These are phyloP conservation scores for Pseudohalonectria lignicola DNA, from an alignment of 2,329 filamentous ascomycete species.

Conservation along the genomic window DNA sequence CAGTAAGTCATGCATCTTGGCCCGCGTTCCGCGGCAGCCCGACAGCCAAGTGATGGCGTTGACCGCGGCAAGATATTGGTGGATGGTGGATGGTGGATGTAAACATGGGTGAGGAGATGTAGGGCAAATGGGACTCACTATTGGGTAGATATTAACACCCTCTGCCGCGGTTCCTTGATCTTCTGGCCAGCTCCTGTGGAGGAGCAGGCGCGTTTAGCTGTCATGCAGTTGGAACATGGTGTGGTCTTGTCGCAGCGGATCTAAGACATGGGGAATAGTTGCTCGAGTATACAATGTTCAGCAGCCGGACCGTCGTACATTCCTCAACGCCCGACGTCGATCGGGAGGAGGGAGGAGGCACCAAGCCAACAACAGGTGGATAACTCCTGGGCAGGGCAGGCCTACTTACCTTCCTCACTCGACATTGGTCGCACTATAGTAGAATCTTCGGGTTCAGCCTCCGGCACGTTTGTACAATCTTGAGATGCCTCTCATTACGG, in stretches of 20 bases:
- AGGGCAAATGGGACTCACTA: too few species aligned
- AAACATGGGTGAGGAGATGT: background rate
- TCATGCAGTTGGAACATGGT: conserved; percentile 47
- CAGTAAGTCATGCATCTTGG: too few species aligned
- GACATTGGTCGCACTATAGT: conserved; percentile 27
- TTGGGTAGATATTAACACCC: conserved; percentile 49
- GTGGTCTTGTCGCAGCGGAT: conserved; percentile 48
- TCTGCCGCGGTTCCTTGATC: conserved; percentile 41
- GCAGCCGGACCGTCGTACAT: background rate
- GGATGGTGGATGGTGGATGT: background rate
- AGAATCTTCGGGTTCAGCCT: too few species aligned
- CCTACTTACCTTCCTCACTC: conserved; percentile 22
- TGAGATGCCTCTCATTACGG: too few species aligned
- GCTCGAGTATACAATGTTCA: too few species aligned
- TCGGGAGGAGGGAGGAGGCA: background rate
- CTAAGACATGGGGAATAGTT: too few species aligned
- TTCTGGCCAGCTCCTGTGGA: conserved; percentile 43
- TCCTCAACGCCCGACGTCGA: too few species aligned
- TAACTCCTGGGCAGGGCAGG: too few species aligned
- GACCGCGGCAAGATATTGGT: background rate
- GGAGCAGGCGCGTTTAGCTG: conserved; percentile 39
- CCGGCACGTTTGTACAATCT: too few species aligned
- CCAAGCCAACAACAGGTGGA: too few species aligned
- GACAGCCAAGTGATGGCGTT: too few species aligned
- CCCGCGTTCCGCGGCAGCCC: too few species aligned